Evolutionary conservation across 768 basidiomycete species (phyloP).

Genomic region (Leccinum aurantiacum): DNA sequence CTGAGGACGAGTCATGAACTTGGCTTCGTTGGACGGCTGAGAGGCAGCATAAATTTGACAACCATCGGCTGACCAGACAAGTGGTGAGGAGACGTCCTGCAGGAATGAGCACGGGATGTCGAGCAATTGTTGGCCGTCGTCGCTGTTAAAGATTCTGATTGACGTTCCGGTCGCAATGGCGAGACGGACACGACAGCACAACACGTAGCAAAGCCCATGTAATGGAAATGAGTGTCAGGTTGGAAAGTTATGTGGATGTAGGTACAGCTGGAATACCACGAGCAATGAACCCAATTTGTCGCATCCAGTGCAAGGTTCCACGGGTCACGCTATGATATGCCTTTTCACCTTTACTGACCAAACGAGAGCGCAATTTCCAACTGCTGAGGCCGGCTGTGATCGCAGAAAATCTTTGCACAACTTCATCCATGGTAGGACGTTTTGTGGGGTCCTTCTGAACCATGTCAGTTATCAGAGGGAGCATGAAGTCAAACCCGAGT

Average conservation of each 20-base stretch:
- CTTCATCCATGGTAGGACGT: slow-evolving; percentile 39
- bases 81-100: too few relatives aligned
- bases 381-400: slow-evolving; percentile 12
- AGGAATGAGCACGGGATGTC: too few relatives aligned
- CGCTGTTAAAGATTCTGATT: too few relatives aligned
- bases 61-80: too few relatives aligned
- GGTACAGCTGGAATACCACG: slow-evolving; percentile 21
- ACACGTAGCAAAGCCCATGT: neutral
- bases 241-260: neutral
- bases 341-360: slow-evolving; percentile 6
- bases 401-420: slow-evolving; percentile 10
- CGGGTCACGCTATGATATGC: slow-evolving; percentile 3
- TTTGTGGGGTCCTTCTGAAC: slow-evolving; percentile 35
- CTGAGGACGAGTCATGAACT: too few relatives aligned
- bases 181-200: neutral
- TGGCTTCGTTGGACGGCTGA: too few relatives aligned
- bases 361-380: slow-evolving; percentile 32
- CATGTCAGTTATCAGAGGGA: slow-evolving; percentile 39
- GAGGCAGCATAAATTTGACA: too few relatives aligned
- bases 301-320: slow-evolving; percentile 24
- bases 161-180: too few relatives aligned
- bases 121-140: too few relatives aligned
- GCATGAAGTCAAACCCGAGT: slow-evolving; percentile 32
- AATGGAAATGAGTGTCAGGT: neutral
- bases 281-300: slow-evolving; percentile 18